Conservation (phyloP, 305 asterid species). For the Solanum hybrid region DNA sequence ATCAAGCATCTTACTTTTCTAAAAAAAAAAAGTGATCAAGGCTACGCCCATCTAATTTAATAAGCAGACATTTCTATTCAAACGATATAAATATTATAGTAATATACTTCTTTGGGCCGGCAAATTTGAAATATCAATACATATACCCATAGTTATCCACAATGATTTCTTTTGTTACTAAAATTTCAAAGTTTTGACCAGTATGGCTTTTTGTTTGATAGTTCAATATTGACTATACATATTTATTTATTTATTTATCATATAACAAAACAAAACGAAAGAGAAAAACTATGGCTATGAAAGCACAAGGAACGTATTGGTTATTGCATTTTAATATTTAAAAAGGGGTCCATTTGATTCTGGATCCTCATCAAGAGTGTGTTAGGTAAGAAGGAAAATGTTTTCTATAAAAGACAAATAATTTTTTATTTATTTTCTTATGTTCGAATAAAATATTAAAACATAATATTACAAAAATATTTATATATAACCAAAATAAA, state of each 20-base stretch:
- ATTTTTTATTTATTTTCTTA: too few relatives aligned
- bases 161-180: not conserved
- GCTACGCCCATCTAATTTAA: not conserved
- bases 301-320: not conserved
- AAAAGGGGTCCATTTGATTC: not conserved
- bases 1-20: not conserved
- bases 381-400: not conserved
- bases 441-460: not conserved
- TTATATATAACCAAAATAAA: not conserved
- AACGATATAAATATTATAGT: not conserved
- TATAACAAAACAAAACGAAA: not conserved
- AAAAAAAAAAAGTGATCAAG: too few relatives aligned
- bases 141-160: too few relatives aligned
- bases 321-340: not conserved
- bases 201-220: not conserved
- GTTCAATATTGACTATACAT: not conserved
- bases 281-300: not conserved
- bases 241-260: not conserved
- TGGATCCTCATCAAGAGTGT: not conserved
- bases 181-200: not conserved
- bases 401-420: not conserved
- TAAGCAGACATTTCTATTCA: too few relatives aligned
- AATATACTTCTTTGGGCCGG: not conserved
- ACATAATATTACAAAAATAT: too few relatives aligned
- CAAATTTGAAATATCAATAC: not conserved